A percentile compares a stretch with the other conserved stretches of the same genome.
Conservation (phyloP, 441 rosid species). For the Melastoma candidum region DNA sequence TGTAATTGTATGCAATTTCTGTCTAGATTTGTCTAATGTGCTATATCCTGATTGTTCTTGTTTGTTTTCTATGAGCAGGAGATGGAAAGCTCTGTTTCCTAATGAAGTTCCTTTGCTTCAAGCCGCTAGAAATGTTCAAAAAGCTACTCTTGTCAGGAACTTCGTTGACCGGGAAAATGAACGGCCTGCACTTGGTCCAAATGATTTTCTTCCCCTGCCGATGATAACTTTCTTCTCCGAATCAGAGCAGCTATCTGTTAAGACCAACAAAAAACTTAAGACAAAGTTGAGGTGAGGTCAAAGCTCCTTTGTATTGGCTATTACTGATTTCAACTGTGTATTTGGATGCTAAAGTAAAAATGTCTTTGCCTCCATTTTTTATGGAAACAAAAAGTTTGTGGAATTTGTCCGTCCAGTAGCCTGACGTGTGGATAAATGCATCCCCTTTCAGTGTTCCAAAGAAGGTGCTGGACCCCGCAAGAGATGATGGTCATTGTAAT, state of each 20-base stretch:
- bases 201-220: conserved; percentile 40
- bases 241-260: conserved; percentile 5
- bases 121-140: conserved; percentile 43
- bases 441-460: too few relatives aligned
- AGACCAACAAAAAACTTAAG: too few relatives aligned
- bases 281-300: too few relatives aligned
- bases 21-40: conserved; percentile 1
- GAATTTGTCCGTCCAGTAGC: too few relatives aligned
- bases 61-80: conserved; percentile 26
- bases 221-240: conserved; percentile 23
- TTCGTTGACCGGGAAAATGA: conserved; percentile 80
- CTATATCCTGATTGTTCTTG: not conserved
- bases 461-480: too few relatives aligned
- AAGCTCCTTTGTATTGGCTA: too few relatives aligned
- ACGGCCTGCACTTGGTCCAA: conserved; percentile 58
- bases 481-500: too few relatives aligned
- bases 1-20: not conserved
- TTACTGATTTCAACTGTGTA: too few relatives aligned
- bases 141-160: conserved; percentile 43
- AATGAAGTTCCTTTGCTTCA: conserved; percentile 49
- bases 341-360: too few relatives aligned
- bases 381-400: too few relatives aligned
- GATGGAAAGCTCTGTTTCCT: conserved; percentile 66
- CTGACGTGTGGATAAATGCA: too few relatives aligned
- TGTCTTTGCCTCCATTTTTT: too few relatives aligned